Evolutionary conservation across 176 grass and related monocot species (phyloP), one percentile per base, ranked within the genome.

Genomic region (Aegilops speltoides): DNA sequence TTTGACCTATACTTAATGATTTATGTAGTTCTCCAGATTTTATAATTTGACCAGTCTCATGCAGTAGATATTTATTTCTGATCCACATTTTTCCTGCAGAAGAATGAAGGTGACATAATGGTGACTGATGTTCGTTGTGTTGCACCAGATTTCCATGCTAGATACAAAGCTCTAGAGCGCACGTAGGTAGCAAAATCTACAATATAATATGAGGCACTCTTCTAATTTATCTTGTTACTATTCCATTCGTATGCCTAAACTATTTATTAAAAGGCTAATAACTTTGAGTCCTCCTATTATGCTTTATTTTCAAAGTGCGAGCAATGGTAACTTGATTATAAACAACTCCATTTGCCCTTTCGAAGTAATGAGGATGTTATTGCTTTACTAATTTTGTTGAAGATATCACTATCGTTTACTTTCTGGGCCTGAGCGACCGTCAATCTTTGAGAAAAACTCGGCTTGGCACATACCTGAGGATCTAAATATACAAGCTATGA

Each of bases 101-200:
- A 89, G 84, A 94, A 89, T 91, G 93, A 95, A 92, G 93, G 96
- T 79, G 96, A 98, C 77, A 90, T 98, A 93, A 91, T 83, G 87
- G 90, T 98, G 75, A 94, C 87, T 73, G 96, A 96, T 93, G 96
- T 98, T 73, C 83, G 59, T 79, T 94, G 81, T 70, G 90, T 98
- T 92, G 92, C 90, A 69, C 77, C 86, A 69, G 90, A 96, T 73
- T 98, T 96, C 81, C 96, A 98, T 89, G 91, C 96, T 93, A 93
- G 93, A 90, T 98, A 94, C 79, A 98, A 82, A 88, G 90, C 96
- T 80, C 84, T 89, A 80, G 96, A 98, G 70, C 88, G 93, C 81
- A 96, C 82, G 96, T 98, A 94, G 79, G 96, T 98, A 80, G 82
- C 91, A 89, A 40, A 79, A 69, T 83, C 54, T 85, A 85, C 31